Conservation (phyloP, 768 basidiomycete species). For the Omphalotus guepiniiformis region DNA sequence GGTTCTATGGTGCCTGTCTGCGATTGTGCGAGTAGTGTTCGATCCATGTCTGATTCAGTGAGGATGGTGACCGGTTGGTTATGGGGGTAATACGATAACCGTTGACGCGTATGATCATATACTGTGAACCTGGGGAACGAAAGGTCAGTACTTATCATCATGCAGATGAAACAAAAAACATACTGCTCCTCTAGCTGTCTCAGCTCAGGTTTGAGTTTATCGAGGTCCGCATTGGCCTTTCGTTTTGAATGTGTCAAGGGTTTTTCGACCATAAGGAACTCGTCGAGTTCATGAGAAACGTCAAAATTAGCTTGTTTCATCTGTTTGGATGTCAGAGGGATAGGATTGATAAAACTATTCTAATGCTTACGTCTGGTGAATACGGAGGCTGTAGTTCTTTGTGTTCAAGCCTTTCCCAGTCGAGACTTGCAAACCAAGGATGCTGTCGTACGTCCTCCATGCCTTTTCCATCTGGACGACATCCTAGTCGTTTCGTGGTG, state of each 20-base stretch:
- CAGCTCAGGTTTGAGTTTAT: slow-evolving; percentile 87
- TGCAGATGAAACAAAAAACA: slow-evolving; percentile 21
- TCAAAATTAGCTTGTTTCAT: slow-evolving; percentile 98
- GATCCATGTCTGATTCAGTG: slow-evolving; percentile 11
- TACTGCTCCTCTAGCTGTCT: slow-evolving; percentile 92
- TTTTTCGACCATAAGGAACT: slow-evolving; percentile 96
- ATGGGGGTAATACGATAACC: slow-evolving; percentile 84
- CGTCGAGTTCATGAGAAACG: slow-evolving; percentile 94
- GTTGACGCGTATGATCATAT: slow-evolving; percentile 75
- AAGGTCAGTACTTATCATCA: slow-evolving; percentile 8
- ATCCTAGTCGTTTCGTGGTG: slow-evolving; percentile 74
- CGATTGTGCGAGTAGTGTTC: not conserved
- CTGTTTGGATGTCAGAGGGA: too few relatives aligned
- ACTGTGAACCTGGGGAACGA: slow-evolving; percentile 65
- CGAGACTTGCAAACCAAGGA: slow-evolving; percentile 78
- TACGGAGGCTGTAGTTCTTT: slow-evolving; percentile 79
- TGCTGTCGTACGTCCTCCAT: slow-evolving; percentile 76
- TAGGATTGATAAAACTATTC: not conserved
- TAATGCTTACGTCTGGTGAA: slow-evolving; percentile 79
- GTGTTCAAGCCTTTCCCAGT: slow-evolving; percentile 75
- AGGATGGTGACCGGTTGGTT: slow-evolving; percentile 52
- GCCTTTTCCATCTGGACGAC: slow-evolving; percentile 62
- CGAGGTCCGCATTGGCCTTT: slow-evolving; percentile 80
- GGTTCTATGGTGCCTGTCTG: slow-evolving; percentile 14
- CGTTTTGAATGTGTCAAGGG: slow-evolving; percentile 94